phyloP scores from a whole-genome alignment of 345 rosid species.

The Kernera saxatilis region DNA sequence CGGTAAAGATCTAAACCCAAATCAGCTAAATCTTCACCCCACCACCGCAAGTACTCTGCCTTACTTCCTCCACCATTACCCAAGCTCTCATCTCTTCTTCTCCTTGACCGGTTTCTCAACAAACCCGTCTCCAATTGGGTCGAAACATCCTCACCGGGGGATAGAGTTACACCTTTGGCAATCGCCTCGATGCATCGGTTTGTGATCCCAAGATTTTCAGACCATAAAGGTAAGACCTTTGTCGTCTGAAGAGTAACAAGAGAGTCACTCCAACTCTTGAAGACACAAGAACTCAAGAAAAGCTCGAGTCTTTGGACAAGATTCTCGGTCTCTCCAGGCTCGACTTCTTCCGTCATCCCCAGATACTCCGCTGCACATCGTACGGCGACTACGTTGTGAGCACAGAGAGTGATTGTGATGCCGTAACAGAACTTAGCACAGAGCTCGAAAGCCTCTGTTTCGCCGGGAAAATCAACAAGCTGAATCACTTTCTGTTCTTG shows the following conservation, averaged over 20 bases:
- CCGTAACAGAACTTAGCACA: slow-evolving; percentile 98
- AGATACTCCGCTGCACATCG: slow-evolving; percentile 86
- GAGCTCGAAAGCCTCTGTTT: slow-evolving; percentile 79
- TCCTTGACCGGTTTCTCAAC: slow-evolving; percentile 71
- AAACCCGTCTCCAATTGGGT: slow-evolving; percentile 34
- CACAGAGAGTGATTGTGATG: slow-evolving; percentile 83
- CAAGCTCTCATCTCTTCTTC: slow-evolving; percentile 60
- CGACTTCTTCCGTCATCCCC: slow-evolving; percentile 85
- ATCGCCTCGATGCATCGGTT: slow-evolving; percentile 78
- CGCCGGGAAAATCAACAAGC: slow-evolving; percentile 83
- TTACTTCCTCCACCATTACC: slow-evolving; percentile 71
- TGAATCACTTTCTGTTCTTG: slow-evolving; percentile 58
- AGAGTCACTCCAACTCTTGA: slow-evolving; percentile 87
- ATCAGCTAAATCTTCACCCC: slow-evolving; percentile 95
- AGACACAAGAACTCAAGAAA: slow-evolving; percentile 74
- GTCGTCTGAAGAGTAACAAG: slow-evolving; percentile 70
- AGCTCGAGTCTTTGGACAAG: slow-evolving; percentile 70
- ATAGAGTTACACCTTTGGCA: slow-evolving; percentile 44
- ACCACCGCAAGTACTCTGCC: slow-evolving; percentile 56
- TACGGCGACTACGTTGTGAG: slow-evolving; percentile 75
- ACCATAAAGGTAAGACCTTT: slow-evolving; percentile 59
- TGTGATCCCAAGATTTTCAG: slow-evolving; percentile 80
- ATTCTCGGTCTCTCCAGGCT: slow-evolving; percentile 65
- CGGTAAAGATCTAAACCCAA: slow-evolving; percentile 71
- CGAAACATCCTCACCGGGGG: slow-evolving; percentile 49